Base-by-base conservation (phyloP, 164 flowering plant genomes). In the Stephania japonica region DNA sequence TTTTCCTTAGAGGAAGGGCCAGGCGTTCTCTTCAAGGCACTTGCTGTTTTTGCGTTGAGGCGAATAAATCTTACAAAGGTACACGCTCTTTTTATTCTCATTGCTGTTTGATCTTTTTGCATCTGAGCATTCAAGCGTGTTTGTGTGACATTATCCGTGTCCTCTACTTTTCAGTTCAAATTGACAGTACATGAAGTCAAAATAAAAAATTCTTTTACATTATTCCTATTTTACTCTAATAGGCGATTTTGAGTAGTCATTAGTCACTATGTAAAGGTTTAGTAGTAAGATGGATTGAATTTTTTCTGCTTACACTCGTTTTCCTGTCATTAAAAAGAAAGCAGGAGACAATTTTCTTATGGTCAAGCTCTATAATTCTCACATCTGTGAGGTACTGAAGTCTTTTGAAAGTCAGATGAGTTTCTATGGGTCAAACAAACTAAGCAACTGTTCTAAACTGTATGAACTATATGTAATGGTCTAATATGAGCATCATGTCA, bases 1-100 rank as follows among this genome's bases (percentile, higher is more conserved):
- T 94, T 94, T 83, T 87, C 97, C 47, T 79, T 94, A 47, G 97
- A 94, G 81, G 95, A 91, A 75, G 97, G 99, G 49, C 94, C 97
- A 62, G 99, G 99, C 56, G 78, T 85, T 71, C 95, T 94, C 74
- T 91, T 87, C 79, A 94, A 94, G 81, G 97, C 97, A 53, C 93
- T 94, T 72, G 94, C 91, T 71, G 97, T 90, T 71, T 95, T 95
- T 84, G 88, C 98, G 49, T 72, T 88, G 80, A 86, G 98, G 78
- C 73, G 84, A 32, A 87, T 95, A 76, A 95, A 95, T 72, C 96
- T 95, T 63, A 87, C 91, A 14, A 95, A 95, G 94, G 99, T 87
- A 64, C 67, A 21, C 63, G 47, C 44, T 56, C 12, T 75, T 78
- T 19, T 63, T 18, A 27, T 19, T 68, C 13, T 23, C 53, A 19